Base-by-base conservation (phyloP, 208 protist genomes). In the Leishmania tropica region DNA sequence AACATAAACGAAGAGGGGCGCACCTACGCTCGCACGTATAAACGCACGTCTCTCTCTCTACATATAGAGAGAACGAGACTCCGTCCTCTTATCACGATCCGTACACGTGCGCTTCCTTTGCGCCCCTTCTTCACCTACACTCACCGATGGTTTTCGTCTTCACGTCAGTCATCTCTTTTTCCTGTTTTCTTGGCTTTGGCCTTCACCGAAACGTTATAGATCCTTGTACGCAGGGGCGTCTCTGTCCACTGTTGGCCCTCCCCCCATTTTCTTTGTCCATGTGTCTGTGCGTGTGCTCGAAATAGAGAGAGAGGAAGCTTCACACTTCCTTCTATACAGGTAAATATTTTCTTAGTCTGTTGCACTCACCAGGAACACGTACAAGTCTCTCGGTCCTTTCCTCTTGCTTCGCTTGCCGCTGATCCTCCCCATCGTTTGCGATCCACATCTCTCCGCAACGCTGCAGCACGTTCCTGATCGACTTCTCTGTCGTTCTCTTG, bases 281-380 rank as follows among this genome's bases (percentile, higher is more conserved):
- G 64, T 21, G 64, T 68, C 35, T 42, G 28, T 24, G 64, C n/a
- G 6, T 68, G 31, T 31, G 31, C 2, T 68, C 35, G 71, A 35
- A 35, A 51, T 13, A 56, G 71, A 75, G 70, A 75, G 70, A 75
- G 21, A 48, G 68, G 15, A 24, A n/a, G 28, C 68, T 15, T 75
- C n/a, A 17, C 6, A 19, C 28, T 75, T 75, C 56, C 42, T 17
- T 47, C 37, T 45, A 7, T 17, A 40, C 42, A 54, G 51, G 21
- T 54, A 54, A 8, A 21, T 21, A 54, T 54, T 21, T 0, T 54
- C 51, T 54, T 21, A 4, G 51, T 1, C 35, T 6, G 5, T 68
- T 17, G 31, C 64, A 40, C 64, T 19, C 64, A 40, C 64, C 64
- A 3, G 28, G 31, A 35, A 28, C 64, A 68, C 64, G 31, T 6